These are phyloP conservation scores for Chloromonas sp. DNA, from an alignment of 163 green algal genomes.

Conservation along the genomic window DNA sequence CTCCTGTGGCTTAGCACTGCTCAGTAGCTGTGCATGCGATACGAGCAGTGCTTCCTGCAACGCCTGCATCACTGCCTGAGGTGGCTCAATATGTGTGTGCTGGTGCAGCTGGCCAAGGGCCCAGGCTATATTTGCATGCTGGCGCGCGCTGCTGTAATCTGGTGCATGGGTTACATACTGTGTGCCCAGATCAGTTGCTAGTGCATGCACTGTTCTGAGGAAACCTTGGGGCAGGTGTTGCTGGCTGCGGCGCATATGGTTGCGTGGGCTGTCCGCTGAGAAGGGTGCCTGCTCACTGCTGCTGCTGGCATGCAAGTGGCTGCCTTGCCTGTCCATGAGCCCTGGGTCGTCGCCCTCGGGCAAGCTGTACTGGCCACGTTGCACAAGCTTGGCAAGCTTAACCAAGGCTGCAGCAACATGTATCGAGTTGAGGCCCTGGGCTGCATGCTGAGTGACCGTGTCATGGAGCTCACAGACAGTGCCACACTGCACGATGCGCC, in stretches of 20 bases:
- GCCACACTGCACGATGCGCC: no score
- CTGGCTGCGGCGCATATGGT: no score
- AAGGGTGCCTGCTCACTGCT: no score
- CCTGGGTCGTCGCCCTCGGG: no score
- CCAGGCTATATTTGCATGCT: constrained; percentile 27
- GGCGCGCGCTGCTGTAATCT: constrained; percentile 7
- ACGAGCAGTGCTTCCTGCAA: constrained; percentile 5
- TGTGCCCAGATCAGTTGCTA: neutral
- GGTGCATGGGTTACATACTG: constrained; percentile 2
- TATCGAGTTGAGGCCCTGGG: neutral
- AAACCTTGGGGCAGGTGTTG: no score
- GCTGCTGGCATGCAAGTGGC: no score
- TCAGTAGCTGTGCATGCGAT: neutral
- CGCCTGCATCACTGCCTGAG: neutral
- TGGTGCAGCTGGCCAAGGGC: constrained; percentile 14
- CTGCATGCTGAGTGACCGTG: no score
- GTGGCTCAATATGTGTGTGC: neutral
- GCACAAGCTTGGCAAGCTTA: neutral
- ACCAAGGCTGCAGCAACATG: neutral
- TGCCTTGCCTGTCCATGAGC: no score
- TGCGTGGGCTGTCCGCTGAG: no score
- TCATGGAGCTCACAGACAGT: no score
- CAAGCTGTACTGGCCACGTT: neutral
- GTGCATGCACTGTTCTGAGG: no score
- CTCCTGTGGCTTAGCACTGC: constrained; percentile 20